These are phyloP conservation scores for Fusarium bactridioides DNA, from an alignment of 2,329 filamentous ascomycete species.

Conservation along the genomic window DNA sequence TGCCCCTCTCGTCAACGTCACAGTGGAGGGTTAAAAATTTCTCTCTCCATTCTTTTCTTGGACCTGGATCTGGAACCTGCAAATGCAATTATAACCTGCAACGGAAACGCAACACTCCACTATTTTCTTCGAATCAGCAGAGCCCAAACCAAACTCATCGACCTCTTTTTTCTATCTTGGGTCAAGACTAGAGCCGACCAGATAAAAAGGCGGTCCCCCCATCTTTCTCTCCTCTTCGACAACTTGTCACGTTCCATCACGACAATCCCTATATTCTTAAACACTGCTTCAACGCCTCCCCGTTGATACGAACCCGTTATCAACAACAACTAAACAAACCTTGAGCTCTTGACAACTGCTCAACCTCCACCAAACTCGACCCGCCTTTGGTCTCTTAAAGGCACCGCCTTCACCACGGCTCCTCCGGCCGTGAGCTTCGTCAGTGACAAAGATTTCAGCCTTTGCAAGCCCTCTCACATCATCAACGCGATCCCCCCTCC, in stretches of 20 bases:
- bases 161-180: not conserved
- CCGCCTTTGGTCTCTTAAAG: slow-evolving; percentile 76
- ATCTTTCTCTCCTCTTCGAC: not conserved
- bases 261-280: not conserved
- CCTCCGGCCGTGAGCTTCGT: slow-evolving; percentile 66
- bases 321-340: not conserved
- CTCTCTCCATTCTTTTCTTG: slow-evolving; percentile 12
- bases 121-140: slow-evolving; percentile 3
- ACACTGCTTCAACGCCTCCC: not conserved
- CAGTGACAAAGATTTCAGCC: slow-evolving; percentile 75
- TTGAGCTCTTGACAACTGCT: slow-evolving; percentile 17
- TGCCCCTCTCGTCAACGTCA: slow-evolving; percentile 41
- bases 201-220: slow-evolving; percentile 24
- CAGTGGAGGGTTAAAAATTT: slow-evolving; percentile 36
- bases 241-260: slow-evolving; percentile 6
- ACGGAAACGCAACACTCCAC: not conserved
- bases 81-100: not conserved
- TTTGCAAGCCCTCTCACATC: slow-evolving; percentile 70
- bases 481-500: slow-evolving; percentile 72
- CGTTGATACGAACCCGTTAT: not conserved
- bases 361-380: slow-evolving; percentile 33
- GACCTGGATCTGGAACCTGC: not conserved
- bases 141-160: slow-evolving; percentile 17
- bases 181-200: slow-evolving; percentile 5
- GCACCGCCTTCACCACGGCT: slow-evolving; percentile 68